Evolutionary conservation across 2,329 filamentous ascomycete species (phyloP).

Genomic region (Xylariaceae sp.): DNA sequence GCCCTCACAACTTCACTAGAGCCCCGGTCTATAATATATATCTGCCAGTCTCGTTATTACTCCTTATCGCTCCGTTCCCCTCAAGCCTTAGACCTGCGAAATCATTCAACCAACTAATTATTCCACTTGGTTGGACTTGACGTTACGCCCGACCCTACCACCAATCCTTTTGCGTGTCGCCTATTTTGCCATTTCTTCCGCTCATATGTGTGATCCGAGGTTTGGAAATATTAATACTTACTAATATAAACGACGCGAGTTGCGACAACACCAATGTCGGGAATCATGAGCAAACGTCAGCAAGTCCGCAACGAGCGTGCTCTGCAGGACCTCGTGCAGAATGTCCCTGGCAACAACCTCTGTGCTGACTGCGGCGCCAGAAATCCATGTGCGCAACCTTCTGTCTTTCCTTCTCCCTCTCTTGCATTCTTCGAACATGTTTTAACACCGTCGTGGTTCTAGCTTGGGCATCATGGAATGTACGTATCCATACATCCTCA

Average conservation of each 20-base stretch:
- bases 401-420: background rate
- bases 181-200: slow-evolving; percentile 2
- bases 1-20: too few relatives aligned
- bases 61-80: slow-evolving; percentile 4
- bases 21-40: background rate
- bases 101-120: background rate
- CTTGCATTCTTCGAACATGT: background rate
- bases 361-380: slow-evolving; percentile 90
- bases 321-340: slow-evolving; percentile 83
- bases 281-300: slow-evolving; percentile 85
- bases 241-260: slow-evolving; percentile 2
- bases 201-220: slow-evolving; percentile 1
- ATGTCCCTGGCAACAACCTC: slow-evolving; percentile 78
- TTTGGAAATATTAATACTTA: slow-evolving; percentile 5
- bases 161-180: slow-evolving; percentile 12
- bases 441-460: slow-evolving; percentile 21
- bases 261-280: slow-evolving; percentile 54
- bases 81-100: slow-evolving; percentile 2
- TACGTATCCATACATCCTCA: slow-evolving; percentile 44
- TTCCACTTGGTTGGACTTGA: slow-evolving; percentile 6
- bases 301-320: slow-evolving; percentile 94
- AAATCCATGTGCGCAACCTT: slow-evolving; percentile 75
- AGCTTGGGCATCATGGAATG: slow-evolving; percentile 97
- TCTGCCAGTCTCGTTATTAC: background rate
- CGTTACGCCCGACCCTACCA: slow-evolving; percentile 18